phyloP scores from a whole-genome alignment of 2,329 filamentous ascomycete genomes.

The Pyricularia sp. region DNA sequence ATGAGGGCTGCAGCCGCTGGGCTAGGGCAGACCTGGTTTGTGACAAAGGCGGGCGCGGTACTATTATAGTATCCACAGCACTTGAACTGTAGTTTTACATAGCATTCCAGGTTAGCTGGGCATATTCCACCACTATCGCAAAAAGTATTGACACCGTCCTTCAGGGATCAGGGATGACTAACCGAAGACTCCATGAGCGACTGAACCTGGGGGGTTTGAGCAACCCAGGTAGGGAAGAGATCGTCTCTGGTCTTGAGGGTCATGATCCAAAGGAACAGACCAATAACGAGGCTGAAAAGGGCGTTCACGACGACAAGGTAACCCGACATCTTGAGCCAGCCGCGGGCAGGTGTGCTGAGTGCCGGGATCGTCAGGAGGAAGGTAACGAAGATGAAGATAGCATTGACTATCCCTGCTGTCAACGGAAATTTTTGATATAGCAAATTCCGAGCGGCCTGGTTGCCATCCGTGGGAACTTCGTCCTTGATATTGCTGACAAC shows the following conservation, averaged over 20 bases:
- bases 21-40: slow-evolving; percentile 54
- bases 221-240: slow-evolving; percentile 47
- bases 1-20: slow-evolving; percentile 57
- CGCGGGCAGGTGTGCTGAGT: slow-evolving; percentile 52
- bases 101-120: background rate
- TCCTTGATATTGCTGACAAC: slow-evolving; percentile 34
- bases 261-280: slow-evolving; percentile 57
- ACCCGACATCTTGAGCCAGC: slow-evolving; percentile 57
- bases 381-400: slow-evolving; percentile 55
- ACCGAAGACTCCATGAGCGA: slow-evolving; percentile 59
- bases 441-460: slow-evolving; percentile 35
- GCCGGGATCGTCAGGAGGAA: slow-evolving; percentile 59
- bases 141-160: background rate
- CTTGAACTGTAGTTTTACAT: slow-evolving; percentile 40
- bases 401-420: slow-evolving; percentile 57
- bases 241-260: slow-evolving; percentile 55
- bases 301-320: slow-evolving; percentile 50
- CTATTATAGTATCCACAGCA: slow-evolving; percentile 73
- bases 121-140: background rate
- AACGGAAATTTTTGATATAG: slow-evolving; percentile 41
- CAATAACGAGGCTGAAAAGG: slow-evolving; percentile 52
- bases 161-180: slow-evolving; percentile 14
- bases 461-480: slow-evolving; percentile 29
- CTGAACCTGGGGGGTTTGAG: slow-evolving; percentile 44
- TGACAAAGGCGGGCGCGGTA: slow-evolving; percentile 58